phyloP scores from a whole-genome alignment of 2,329 filamentous ascomycete species.

The Xylariaceae sp. region DNA sequence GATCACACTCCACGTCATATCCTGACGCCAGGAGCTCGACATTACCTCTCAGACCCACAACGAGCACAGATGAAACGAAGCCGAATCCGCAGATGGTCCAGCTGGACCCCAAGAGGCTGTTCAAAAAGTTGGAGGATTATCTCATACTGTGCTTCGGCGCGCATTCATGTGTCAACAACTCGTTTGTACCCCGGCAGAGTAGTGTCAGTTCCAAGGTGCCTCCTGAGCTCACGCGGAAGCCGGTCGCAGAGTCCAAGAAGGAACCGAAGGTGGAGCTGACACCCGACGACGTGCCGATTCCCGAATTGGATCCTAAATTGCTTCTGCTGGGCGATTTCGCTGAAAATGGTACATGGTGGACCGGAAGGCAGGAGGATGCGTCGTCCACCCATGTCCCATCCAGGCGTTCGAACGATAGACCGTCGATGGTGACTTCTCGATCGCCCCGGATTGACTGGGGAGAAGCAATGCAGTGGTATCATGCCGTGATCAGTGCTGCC shows the following conservation, averaged over 20 bases:
- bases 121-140: slow-evolving; percentile 72
- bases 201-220: slow-evolving; percentile 21
- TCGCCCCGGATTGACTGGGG: slow-evolving; percentile 70
- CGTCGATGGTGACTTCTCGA: slow-evolving; percentile 43
- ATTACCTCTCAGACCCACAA: slow-evolving; percentile 8
- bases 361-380: slow-evolving; percentile 45
- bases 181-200: slow-evolving; percentile 54
- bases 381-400: slow-evolving; percentile 25
- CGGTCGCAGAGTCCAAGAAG: slow-evolving; percentile 26
- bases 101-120: slow-evolving; percentile 51
- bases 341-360: slow-evolving; percentile 81
- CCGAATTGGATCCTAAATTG: slow-evolving; percentile 67
- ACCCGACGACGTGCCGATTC: slow-evolving; percentile 35
- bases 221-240: slow-evolving; percentile 22
- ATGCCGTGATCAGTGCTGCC: slow-evolving; percentile 59
- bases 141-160: slow-evolving; percentile 61
- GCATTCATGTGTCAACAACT: slow-evolving; percentile 65
- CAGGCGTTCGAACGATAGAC: slow-evolving; percentile 25
- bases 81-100: slow-evolving; percentile 9
- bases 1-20: slow-evolving; percentile 40
- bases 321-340: slow-evolving; percentile 67
- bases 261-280: slow-evolving; percentile 26
- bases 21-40: slow-evolving; percentile 25
- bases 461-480: slow-evolving; percentile 67
- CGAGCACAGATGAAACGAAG: slow-evolving; percentile 3